phyloP scores from a whole-genome alignment of 305 asterid species.

The Salvia sclarea region DNA sequence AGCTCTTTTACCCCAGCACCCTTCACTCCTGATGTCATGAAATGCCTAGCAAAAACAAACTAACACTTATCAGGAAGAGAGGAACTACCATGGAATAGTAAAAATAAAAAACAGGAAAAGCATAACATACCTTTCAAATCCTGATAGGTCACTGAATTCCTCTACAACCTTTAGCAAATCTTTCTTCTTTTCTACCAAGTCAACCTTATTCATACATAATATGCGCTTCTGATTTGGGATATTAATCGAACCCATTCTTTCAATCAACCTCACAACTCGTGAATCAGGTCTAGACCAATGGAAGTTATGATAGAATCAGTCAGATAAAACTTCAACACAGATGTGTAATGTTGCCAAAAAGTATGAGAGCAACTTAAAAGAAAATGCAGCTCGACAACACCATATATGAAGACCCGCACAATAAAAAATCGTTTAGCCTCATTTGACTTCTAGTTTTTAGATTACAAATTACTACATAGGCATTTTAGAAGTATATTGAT shows the following conservation, averaged over 20 bases:
- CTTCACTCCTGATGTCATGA: constrained; percentile 88
- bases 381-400: constrained; percentile 11
- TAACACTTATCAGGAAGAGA: constrained; percentile 38
- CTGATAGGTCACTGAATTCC: constrained; percentile 81
- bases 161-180: constrained; percentile 69
- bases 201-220: constrained; percentile 90
- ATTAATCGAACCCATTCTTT: constrained; percentile 79
- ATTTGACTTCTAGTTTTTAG: constrained; percentile 21
- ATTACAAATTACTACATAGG: not conserved
- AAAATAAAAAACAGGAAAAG: constrained; percentile 14
- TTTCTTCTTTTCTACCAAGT: constrained; percentile 75
- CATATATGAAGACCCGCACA: constrained; percentile 8
- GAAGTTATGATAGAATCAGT: constrained; percentile 29
- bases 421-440: no score
- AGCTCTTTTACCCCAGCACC: constrained; percentile 89
- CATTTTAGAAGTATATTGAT: constrained; percentile 16
- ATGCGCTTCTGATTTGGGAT: constrained; percentile 74
- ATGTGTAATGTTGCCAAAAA: constrained; percentile 15
- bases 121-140: constrained; percentile 69
- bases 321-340: constrained; percentile 6
- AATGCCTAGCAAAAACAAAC: constrained; percentile 56
- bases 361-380: constrained; percentile 15
- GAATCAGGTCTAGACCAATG: constrained; percentile 71
- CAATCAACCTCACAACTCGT: constrained; percentile 88
- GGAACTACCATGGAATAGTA: constrained; percentile 15